Percentiles rank a stretch among this genome's conserved stretches.
These are phyloP conservation scores for Elaeis guineensis DNA, from an alignment of 176 grass and related monocot genomes.

Conservation along the genomic window DNA sequence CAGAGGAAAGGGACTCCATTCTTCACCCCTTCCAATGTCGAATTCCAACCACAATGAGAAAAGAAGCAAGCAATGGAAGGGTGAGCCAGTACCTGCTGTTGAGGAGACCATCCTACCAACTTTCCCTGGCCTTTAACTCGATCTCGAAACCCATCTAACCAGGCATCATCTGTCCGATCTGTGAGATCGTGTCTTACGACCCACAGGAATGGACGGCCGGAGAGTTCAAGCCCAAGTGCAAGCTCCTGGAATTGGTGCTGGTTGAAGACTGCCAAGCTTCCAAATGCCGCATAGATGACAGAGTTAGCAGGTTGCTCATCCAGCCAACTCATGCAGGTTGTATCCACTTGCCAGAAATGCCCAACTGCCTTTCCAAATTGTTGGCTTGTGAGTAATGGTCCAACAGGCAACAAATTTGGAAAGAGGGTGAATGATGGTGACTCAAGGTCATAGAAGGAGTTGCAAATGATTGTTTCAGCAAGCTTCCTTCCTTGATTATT, in stretches of 20 bases:
- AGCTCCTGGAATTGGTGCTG: constrained; percentile 41
- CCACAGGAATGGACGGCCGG: constrained; percentile 47
- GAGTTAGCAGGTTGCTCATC: constrained; percentile 31
- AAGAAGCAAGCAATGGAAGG: constrained; percentile 9
- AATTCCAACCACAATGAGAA: constrained; percentile 1
- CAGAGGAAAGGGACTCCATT: constrained; percentile 64
- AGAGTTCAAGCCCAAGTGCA: constrained; percentile 39
- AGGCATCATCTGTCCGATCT: constrained; percentile 18
- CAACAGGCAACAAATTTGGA: constrained; percentile 10
- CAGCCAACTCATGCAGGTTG: constrained; percentile 28
- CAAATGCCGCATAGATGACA: constrained; percentile 44
- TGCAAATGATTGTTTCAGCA: constrained; percentile 35
- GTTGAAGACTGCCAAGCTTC: constrained; percentile 33
- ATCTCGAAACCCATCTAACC: constrained; percentile 28
- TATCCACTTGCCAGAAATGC: constrained; percentile 37
- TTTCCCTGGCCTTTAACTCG: neutral
- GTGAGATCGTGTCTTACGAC: constrained; percentile 47
- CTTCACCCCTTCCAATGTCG: constrained; percentile 17
- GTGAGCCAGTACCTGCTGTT: constrained; percentile 10
- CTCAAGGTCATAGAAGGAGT: constrained; percentile 35
- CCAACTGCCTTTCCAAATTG: neutral
- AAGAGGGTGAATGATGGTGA: constrained; percentile 6
- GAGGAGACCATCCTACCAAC: too few relatives aligned
- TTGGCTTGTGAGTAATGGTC: constrained; percentile 27
- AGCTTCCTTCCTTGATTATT: neutral